Evolutionary conservation across 257 asterid genomes (phyloP).

Genomic region (Haberlea rhodopensis): DNA sequence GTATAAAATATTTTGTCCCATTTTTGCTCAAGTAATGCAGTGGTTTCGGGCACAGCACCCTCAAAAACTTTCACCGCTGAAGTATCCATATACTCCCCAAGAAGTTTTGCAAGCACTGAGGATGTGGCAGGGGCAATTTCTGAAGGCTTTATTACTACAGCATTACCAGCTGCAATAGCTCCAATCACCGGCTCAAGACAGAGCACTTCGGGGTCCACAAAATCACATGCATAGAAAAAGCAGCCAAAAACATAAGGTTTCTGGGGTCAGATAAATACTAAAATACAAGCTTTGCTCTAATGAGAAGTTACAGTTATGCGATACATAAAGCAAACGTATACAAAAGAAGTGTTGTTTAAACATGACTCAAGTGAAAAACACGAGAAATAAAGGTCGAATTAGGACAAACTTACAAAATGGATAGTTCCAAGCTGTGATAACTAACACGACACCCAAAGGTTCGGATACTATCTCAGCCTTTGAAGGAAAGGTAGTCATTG

Average conservation of each 20-base stretch:
- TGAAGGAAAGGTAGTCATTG: conserved; percentile 68
- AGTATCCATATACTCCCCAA: conserved; percentile 62
- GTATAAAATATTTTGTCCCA: conserved; percentile 79
- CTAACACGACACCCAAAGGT: conserved; percentile 74
- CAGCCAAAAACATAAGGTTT: neutral
- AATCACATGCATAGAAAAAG: conserved; percentile 6
- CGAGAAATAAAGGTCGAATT: neutral
- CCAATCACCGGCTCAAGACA: conserved; percentile 81
- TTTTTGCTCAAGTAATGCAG: conserved; percentile 67
- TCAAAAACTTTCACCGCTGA: conserved; percentile 74
- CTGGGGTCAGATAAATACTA: neutral
- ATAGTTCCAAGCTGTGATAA: conserved; percentile 92
- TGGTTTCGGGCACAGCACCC: conserved; percentile 55
- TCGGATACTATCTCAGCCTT: conserved; percentile 80
- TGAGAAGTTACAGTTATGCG: no score
- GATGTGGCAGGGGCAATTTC: conserved; percentile 66
- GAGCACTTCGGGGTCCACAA: conserved; percentile 35
- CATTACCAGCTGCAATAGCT: conserved; percentile 91
- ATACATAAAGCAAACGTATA: neutral
- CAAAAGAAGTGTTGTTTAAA: neutral
- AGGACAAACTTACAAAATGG: conserved; percentile 67
- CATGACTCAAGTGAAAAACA: no score
- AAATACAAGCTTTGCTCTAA: no score
- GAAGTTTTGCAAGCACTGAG: conserved; percentile 53
- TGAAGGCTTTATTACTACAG: conserved; percentile 74